A percentile compares a stretch with the other conserved stretches of the same genome.
These are phyloP conservation scores for Suhomyces wounanorum DNA, from an alignment of 1,139 yeast genomes.

Conservation along the genomic window DNA sequence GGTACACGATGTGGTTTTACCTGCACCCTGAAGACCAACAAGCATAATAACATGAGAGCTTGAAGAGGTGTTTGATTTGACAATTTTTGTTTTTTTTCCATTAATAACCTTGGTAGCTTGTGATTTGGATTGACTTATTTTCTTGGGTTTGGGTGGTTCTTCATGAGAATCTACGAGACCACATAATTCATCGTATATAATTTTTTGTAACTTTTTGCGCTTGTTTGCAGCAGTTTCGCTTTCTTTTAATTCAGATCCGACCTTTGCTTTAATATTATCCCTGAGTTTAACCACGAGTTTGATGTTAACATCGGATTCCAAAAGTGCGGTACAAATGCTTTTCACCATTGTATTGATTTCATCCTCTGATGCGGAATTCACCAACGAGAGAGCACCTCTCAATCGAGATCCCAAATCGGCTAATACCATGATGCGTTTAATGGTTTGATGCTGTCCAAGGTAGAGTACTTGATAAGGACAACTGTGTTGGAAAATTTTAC, in stretches of 20 bases:
- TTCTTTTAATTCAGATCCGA: constrained; percentile 52
- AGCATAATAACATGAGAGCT: constrained; percentile 77
- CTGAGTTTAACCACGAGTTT: constrained; percentile 77
- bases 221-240: constrained; percentile 61
- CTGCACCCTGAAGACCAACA: constrained; percentile 98
- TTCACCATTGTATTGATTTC: constrained; percentile 64
- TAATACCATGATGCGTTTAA: constrained; percentile 64
- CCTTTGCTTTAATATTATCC: constrained; percentile 64
- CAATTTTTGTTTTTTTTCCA: constrained; percentile 34
- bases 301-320: constrained; percentile 92
- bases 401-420: constrained; percentile 92
- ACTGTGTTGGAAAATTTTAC: constrained; percentile 11
- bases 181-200: constrained; percentile 90
- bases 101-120: constrained; percentile 24
- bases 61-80: constrained; percentile 23
- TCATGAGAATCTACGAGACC: constrained; percentile 72
- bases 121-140: constrained; percentile 31
- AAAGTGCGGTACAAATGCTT: constrained; percentile 84
- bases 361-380: constrained; percentile 44
- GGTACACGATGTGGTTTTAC: constrained; percentile 97
- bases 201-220: constrained; percentile 81
- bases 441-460: not conserved
- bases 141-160: constrained; percentile 83
- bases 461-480: constrained; percentile 6
- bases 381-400: constrained; percentile 67